Conservation (phyloP, 441 rosid genomes). For the Brassica hybrid region DNA sequence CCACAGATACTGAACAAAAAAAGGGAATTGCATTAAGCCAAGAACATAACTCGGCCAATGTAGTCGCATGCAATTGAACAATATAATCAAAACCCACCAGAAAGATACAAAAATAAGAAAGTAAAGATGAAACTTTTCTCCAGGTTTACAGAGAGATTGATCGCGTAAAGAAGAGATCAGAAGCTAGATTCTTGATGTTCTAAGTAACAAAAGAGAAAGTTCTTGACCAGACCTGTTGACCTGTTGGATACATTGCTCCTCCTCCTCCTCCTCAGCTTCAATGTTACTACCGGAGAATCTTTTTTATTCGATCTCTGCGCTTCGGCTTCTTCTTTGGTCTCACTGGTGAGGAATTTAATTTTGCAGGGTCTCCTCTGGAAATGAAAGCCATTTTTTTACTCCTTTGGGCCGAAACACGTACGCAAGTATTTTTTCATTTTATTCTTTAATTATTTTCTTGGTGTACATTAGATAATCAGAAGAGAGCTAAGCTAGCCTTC, state of each 20-base stretch:
- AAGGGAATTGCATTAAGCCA: background rate
- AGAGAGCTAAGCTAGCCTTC: background rate
- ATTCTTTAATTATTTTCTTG: background rate
- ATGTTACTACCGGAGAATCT: constrained; percentile 25
- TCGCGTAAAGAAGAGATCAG: background rate
- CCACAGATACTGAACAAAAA: background rate
- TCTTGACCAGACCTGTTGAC: constrained; percentile 35
- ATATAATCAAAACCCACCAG: background rate
- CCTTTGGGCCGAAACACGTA: constrained; percentile 2
- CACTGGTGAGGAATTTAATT: background rate
- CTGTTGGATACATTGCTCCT: constrained; percentile 26
- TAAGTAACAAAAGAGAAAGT: background rate
- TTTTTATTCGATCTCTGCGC: background rate
- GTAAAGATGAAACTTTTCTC: background rate
- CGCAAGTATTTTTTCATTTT: background rate
- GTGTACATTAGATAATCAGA: background rate
- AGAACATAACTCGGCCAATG: constrained; percentile 25
- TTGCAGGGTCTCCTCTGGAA: constrained; percentile 12
- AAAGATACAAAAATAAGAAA: background rate
- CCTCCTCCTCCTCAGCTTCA: background rate
- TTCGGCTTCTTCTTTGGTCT: constrained; percentile 13
- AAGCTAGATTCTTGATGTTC: background rate
- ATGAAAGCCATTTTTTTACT: background rate
- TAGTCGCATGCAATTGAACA: constrained; percentile 14
- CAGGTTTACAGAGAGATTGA: constrained; percentile 8